Evolutionary conservation across 352 stramenopile species (phyloP).

Genomic region (Phytophthora tentaculata): DNA sequence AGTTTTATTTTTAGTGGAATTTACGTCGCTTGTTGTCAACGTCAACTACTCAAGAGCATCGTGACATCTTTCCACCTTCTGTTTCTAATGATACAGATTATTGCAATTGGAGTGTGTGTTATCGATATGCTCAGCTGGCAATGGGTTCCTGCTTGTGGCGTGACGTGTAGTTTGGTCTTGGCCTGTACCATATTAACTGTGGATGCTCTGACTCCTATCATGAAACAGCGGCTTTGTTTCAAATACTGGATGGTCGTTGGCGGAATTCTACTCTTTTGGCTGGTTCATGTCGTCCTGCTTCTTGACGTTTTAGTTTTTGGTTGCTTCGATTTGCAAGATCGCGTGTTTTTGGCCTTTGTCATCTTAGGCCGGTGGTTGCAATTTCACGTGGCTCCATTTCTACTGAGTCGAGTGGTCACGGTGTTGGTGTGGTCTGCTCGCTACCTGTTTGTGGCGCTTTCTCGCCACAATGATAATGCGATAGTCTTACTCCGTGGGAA

Average conservation of each 20-base stretch:
- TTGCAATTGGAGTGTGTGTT: background rate
- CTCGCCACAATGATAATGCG: background rate
- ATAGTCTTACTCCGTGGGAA: background rate
- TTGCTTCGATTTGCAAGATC: background rate
- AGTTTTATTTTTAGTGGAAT: background rate
- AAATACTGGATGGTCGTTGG: background rate
- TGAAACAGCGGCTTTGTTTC: background rate
- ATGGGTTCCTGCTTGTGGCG: background rate
- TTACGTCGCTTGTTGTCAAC: constrained; percentile 7
- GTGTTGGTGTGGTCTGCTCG: background rate
- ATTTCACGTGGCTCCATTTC: too few species aligned
- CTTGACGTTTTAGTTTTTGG: background rate
- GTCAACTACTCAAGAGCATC: too few species aligned
- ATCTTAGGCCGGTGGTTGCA: too few species aligned
- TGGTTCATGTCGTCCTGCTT: background rate
- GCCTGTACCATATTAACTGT: background rate
- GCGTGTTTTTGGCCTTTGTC: background rate
- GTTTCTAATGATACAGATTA: background rate
- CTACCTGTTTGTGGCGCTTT: background rate
- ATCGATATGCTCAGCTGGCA: background rate
- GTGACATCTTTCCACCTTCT: background rate
- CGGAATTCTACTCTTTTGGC: background rate
- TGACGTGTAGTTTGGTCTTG: background rate
- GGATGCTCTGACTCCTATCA: background rate
- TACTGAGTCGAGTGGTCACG: background rate